Evolutionary conservation across 352 stramenopile species (phyloP).

Genomic region (Phytophthora melonis): DNA sequence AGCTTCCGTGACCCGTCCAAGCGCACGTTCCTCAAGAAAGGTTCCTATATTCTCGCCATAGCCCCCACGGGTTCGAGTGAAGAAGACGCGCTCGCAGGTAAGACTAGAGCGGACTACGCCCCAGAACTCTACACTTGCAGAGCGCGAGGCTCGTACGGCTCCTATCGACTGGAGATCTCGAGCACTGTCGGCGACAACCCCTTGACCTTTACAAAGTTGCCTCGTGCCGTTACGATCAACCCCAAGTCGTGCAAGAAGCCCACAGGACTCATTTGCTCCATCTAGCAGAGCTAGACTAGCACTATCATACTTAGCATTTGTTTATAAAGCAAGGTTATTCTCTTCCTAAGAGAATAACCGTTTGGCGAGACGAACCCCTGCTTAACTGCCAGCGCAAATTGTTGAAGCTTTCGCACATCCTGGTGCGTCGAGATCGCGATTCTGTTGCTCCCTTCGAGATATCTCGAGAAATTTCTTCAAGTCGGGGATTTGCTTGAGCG

Average conservation of each 20-base stretch:
- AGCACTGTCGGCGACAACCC: slow-evolving; percentile 34
- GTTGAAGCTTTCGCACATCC: no score
- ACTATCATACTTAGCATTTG: background rate
- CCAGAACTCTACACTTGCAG: slow-evolving; percentile 41
- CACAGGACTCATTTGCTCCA: slow-evolving; percentile 22
- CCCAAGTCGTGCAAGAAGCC: slow-evolving; percentile 19
- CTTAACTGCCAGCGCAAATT: no score
- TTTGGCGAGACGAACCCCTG: no score
- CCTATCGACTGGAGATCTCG: slow-evolving; percentile 46
- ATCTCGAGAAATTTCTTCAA: no score
- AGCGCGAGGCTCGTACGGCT: slow-evolving; percentile 28
- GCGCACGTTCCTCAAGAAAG: slow-evolving; percentile 51
- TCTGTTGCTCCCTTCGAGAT: no score
- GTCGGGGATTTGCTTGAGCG: no score
- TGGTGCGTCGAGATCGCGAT: no score
- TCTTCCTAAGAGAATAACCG: no score
- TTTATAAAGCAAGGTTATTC: no score
- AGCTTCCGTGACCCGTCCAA: slow-evolving; percentile 60
- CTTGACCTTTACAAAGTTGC: slow-evolving; percentile 28
- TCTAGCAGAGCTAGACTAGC: no score
- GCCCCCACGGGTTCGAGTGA: slow-evolving; percentile 36
- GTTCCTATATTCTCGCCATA: slow-evolving; percentile 52
- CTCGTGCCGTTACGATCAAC: slow-evolving; percentile 21
- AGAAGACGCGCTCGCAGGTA: slow-evolving; percentile 34
- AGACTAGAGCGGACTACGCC: slow-evolving; percentile 26